Percentiles rank a stretch among this genome's conserved stretches.
Conservation (phyloP, 495 filamentous ascomycete species). For the Delitschia confertaspora region DNA sequence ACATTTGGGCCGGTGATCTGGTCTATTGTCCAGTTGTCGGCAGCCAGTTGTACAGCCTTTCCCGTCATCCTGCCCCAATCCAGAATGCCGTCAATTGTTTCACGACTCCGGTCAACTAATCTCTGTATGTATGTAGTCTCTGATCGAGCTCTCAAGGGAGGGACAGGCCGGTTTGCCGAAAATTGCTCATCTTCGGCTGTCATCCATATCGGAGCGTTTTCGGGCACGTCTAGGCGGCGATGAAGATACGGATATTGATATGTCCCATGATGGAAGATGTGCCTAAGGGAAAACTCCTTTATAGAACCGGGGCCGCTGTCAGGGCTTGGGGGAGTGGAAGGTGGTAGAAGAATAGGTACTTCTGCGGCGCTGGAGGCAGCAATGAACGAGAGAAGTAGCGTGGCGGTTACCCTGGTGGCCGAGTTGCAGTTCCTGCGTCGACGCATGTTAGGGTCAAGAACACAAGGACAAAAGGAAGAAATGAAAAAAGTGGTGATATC, state of each 20-base stretch:
- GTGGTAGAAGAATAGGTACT: slow-evolving; percentile 20
- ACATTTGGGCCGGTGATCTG: slow-evolving; percentile 70
- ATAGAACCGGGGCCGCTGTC: not conserved
- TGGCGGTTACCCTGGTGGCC: slow-evolving; percentile 50
- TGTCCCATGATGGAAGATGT: slow-evolving; percentile 85
- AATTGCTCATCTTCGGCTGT: slow-evolving; percentile 52
- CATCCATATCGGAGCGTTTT: slow-evolving; percentile 54
- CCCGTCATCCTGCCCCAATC: slow-evolving; percentile 55
- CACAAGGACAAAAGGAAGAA: not conserved
- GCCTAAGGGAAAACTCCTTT: slow-evolving; percentile 47
- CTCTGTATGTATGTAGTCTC: slow-evolving; percentile 61
- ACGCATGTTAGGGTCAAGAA: slow-evolving; percentile 15
- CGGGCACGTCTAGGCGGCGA: slow-evolving; percentile 59
- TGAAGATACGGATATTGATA: slow-evolving; percentile 64
- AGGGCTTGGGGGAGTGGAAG: slow-evolving; percentile 1
- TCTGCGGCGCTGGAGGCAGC: slow-evolving; percentile 40
- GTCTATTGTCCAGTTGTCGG: slow-evolving; percentile 76
- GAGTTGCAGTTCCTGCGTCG: slow-evolving; percentile 27
- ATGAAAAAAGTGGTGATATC: too few species aligned
- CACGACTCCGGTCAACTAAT: slow-evolving; percentile 66
- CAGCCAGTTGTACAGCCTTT: slow-evolving; percentile 47
- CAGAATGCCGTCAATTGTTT: slow-evolving; percentile 67
- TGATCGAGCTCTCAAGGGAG: slow-evolving; percentile 49
- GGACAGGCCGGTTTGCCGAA: slow-evolving; percentile 38
- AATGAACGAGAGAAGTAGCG: slow-evolving; percentile 54